Conservation (phyloP, 2,329 filamentous ascomycete species). For the Chaetomiaceae sp. region DNA sequence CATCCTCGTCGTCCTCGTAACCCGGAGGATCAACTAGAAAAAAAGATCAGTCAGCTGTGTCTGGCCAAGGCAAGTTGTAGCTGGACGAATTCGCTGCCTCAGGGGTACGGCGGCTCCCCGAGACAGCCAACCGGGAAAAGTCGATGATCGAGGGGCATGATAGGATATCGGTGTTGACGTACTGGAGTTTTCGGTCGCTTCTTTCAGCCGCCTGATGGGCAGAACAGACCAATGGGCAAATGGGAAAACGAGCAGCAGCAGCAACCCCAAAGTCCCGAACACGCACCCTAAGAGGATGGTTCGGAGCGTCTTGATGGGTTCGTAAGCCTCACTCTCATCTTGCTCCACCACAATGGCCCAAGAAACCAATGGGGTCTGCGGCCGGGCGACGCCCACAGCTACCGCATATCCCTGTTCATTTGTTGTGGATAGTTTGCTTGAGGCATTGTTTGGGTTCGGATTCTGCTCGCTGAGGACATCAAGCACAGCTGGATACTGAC, state of each 20-base stretch:
- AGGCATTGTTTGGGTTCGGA: constrained; percentile 58
- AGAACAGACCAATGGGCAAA: constrained; percentile 76
- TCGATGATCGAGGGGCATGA: no score
- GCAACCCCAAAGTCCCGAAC: constrained; percentile 72
- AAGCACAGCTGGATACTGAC: constrained; percentile 57
- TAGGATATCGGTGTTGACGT: no score
- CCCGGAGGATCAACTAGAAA: constrained; percentile 54
- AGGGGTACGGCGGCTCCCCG: no score
- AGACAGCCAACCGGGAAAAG: no score
- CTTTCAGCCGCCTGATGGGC: constrained; percentile 71
- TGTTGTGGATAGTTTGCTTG: constrained; percentile 59
- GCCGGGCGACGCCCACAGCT: constrained; percentile 74
- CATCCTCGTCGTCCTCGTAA: constrained; percentile 46
- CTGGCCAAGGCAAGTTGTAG: no score
- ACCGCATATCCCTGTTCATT: constrained; percentile 70
- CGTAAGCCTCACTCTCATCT: constrained; percentile 66
- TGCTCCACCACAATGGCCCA: constrained; percentile 84
- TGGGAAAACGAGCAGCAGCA: constrained; percentile 68
- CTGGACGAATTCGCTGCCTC: no score
- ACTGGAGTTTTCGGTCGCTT: constrained; percentile 67
- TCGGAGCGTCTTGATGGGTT: constrained; percentile 68
- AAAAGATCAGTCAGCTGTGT: background rate
- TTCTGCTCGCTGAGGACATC: constrained; percentile 53
- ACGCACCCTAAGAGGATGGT: constrained; percentile 79
- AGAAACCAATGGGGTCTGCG: constrained; percentile 63